A percentile compares a stretch with the other conserved stretches of the same genome.
Conservation (phyloP, 768 basidiomycete genomes). For the Rhizopogon vesiculosus region DNA sequence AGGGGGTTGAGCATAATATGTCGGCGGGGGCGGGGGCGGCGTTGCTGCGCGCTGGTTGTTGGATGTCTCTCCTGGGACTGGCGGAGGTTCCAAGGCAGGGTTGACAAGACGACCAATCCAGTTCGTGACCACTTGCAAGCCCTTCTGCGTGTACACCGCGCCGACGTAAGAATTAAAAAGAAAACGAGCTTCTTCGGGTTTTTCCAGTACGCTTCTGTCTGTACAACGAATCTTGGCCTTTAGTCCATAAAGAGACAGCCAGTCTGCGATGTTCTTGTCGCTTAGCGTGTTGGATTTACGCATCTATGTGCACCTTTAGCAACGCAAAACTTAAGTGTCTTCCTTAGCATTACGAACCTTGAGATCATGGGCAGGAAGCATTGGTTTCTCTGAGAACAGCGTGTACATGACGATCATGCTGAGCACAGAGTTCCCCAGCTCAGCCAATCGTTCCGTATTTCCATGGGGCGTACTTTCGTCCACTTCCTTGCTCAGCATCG, state of each 20-base stretch:
- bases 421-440: constrained; percentile 50
- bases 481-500: constrained; percentile 33
- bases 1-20: constrained; percentile 7
- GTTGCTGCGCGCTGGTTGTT: constrained; percentile 4
- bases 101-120: constrained; percentile 60
- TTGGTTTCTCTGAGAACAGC: constrained; percentile 42
- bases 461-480: constrained; percentile 37
- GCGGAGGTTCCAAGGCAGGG: constrained; percentile 32
- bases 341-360: constrained; percentile 28
- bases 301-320: constrained; percentile 11
- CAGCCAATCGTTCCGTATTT: constrained; percentile 54
- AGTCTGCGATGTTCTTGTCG: constrained; percentile 36
- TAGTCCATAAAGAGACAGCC: constrained; percentile 50
- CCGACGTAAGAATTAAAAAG: constrained; percentile 63
- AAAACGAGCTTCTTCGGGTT: constrained; percentile 41
- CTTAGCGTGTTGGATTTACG: constrained; percentile 28
- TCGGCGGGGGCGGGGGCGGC: constrained; percentile 18
- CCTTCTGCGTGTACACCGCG: constrained; percentile 58
- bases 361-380: constrained; percentile 37
- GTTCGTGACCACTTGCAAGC: constrained; percentile 39
- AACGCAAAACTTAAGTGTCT: background rate
- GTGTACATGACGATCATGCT: constrained; percentile 48
- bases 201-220: constrained; percentile 29
- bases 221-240: constrained; percentile 49
- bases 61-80: constrained; percentile 12